phyloP scores from a whole-genome alignment of 2,329 filamentous ascomycete genomes.

The Stagonosporopsis tanaceti region DNA sequence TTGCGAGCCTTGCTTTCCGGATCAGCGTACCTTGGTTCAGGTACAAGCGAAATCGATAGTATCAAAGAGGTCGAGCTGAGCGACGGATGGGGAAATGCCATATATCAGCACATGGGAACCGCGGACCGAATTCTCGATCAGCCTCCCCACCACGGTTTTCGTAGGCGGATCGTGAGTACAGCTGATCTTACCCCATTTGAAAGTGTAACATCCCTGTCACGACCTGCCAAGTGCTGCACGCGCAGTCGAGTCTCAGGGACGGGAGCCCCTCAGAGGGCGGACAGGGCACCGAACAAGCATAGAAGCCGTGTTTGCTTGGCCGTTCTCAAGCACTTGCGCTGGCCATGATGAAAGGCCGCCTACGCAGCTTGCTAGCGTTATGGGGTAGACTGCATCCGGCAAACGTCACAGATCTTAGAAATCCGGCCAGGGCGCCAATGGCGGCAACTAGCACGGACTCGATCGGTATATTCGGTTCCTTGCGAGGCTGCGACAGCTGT shows the following conservation, averaged over 20 bases:
- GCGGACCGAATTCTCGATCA: slow-evolving; percentile 4
- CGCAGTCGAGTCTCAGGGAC: slow-evolving; percentile 3
- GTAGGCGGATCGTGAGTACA: slow-evolving; percentile 7
- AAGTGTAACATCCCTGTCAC: slow-evolving; percentile 2
- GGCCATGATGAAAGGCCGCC: slow-evolving; percentile 10
- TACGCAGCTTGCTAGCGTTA: neutral
- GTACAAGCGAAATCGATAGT: slow-evolving; percentile 7
- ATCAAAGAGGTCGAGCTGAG: slow-evolving; percentile 5
- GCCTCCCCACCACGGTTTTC: slow-evolving; percentile 10
- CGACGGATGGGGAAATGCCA: slow-evolving; percentile 3
- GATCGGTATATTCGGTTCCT: neutral
- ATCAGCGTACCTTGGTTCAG: slow-evolving; percentile 6
- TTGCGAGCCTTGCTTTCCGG: neutral
- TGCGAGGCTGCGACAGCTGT: slow-evolving; percentile 7
- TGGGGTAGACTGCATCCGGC: slow-evolving; percentile 7
- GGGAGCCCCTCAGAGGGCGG: slow-evolving; percentile 2
- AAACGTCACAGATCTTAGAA: slow-evolving; percentile 4
- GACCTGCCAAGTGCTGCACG: slow-evolving; percentile 16
- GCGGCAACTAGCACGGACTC: slow-evolving; percentile 20
- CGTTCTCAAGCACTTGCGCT: neutral
- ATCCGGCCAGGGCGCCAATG: neutral
- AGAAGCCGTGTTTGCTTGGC: neutral
- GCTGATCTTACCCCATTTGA: slow-evolving; percentile 1
- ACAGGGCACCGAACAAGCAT: slow-evolving; percentile 4
- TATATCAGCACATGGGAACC: slow-evolving; percentile 16